phyloP scores from a whole-genome alignment of 2,329 filamentous ascomycete species.

The Botryotinia globosa region DNA sequence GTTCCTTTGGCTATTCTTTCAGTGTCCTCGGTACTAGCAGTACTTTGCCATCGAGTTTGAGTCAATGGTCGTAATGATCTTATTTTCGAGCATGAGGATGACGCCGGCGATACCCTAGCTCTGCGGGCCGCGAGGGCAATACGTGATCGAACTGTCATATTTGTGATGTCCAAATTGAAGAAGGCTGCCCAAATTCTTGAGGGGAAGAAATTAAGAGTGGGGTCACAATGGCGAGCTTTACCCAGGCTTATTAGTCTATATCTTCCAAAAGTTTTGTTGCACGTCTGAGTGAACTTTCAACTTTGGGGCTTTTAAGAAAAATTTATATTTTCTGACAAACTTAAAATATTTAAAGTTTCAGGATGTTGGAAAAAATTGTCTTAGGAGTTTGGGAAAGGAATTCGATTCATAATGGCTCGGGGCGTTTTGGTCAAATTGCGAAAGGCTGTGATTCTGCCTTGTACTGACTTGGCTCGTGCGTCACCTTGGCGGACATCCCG shows the following conservation, averaged over 20 bases:
- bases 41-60: conserved; percentile 36
- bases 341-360: background rate
- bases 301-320: background rate
- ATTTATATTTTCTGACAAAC: background rate
- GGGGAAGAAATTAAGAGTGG: conserved; percentile 14
- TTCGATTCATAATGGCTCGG: too few species aligned
- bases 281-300: conserved; percentile 1
- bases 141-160: conserved; percentile 35
- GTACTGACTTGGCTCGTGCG: background rate
- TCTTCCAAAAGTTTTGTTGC: background rate
- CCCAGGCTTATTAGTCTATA: conserved; percentile 11
- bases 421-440: background rate
- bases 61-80: conserved; percentile 25
- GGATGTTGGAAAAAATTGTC: background rate
- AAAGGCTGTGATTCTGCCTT: conserved; percentile 3
- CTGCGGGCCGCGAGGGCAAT: conserved; percentile 32
- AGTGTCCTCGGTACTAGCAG: conserved; percentile 33
- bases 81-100: conserved; percentile 21
- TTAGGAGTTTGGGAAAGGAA: background rate
- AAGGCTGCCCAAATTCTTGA: background rate
- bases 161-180: conserved; percentile 19
- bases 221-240: conserved; percentile 13
- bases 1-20: conserved; percentile 34
- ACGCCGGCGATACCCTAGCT: conserved; percentile 27
- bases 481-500: background rate